Conservation (phyloP, 2,329 filamentous ascomycete species). For the Aureobasidium sp. region DNA sequence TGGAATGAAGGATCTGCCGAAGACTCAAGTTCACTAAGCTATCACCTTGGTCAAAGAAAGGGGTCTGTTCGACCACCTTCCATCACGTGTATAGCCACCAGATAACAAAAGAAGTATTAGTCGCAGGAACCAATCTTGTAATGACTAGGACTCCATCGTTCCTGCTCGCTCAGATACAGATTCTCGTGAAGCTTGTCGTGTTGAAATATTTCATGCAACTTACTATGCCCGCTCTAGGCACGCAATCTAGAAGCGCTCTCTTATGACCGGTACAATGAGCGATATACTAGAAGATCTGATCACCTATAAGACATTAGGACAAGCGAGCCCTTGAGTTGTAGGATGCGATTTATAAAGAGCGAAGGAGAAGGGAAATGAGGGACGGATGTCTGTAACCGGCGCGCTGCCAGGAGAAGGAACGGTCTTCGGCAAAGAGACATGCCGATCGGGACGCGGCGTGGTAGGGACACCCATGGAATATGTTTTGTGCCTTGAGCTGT, state of each 20-base stretch:
- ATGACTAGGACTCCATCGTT: not conserved
- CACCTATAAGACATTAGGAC: not conserved
- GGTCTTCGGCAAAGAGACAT: not conserved
- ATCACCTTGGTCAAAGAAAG: not conserved
- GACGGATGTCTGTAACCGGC: not conserved
- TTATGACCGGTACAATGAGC: not conserved
- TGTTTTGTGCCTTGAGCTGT: not conserved
- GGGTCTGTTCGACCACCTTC: not conserved
- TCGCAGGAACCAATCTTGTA: not conserved
- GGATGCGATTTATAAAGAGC: not conserved
- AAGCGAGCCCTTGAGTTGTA: not conserved
- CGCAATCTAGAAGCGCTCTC: not conserved
- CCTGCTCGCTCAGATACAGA: not conserved
- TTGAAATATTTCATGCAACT: not conserved
- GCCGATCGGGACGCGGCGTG: not conserved
- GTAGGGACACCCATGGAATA: not conserved
- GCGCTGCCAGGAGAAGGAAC: conserved; percentile 5
- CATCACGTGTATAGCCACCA: not conserved
- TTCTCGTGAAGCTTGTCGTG: not conserved
- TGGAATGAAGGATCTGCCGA: not conserved
- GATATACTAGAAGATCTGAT: not conserved
- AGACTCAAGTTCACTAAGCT: not conserved
- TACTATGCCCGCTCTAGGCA: too few relatives aligned
- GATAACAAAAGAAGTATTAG: too few relatives aligned
- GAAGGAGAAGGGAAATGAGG: not conserved